Percentiles rank a stretch among this genome's conserved stretches.
These are phyloP conservation scores for Diaporthe batatas DNA, from an alignment of 2,329 filamentous ascomycete genomes.

Conservation along the genomic window DNA sequence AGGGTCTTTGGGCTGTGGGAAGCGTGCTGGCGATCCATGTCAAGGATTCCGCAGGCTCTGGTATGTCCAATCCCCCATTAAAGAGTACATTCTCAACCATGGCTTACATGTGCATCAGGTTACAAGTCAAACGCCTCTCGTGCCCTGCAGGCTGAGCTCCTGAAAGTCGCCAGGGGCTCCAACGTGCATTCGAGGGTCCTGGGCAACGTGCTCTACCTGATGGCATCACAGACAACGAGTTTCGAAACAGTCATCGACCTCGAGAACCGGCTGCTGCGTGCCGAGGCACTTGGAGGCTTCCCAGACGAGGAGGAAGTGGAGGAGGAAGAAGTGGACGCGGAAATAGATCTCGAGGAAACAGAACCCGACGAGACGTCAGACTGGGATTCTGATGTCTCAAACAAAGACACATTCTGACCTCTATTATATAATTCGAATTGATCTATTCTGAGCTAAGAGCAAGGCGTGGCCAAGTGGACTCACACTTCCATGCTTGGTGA, in stretches of 20 bases:
- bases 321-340: not conserved
- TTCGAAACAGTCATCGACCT: not conserved
- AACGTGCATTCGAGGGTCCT: conserved; percentile 68
- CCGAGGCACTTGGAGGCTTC: not conserved
- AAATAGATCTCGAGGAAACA: not conserved
- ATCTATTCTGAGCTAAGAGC: not conserved
- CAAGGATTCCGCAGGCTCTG: conserved; percentile 55
- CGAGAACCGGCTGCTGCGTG: conserved; percentile 11
- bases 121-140: conserved; percentile 63
- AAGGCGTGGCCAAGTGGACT: not conserved
- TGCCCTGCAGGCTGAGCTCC: conserved; percentile 56
- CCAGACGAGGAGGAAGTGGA: too few relatives aligned
- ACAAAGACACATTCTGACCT: not conserved
- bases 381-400: not conserved
- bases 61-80: conserved; percentile 40
- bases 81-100: not conserved
- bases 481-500: too few relatives aligned
- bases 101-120: not conserved
- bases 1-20: conserved; percentile 15
- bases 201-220: conserved; percentile 71
- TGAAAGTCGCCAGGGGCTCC: conserved; percentile 50
- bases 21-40: conserved; percentile 67
- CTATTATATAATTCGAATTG: not conserved
- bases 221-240: conserved; percentile 62
- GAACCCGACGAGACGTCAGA: not conserved